Conservation (phyloP, 345 rosid species). For the Rubroshorea leprosula region DNA sequence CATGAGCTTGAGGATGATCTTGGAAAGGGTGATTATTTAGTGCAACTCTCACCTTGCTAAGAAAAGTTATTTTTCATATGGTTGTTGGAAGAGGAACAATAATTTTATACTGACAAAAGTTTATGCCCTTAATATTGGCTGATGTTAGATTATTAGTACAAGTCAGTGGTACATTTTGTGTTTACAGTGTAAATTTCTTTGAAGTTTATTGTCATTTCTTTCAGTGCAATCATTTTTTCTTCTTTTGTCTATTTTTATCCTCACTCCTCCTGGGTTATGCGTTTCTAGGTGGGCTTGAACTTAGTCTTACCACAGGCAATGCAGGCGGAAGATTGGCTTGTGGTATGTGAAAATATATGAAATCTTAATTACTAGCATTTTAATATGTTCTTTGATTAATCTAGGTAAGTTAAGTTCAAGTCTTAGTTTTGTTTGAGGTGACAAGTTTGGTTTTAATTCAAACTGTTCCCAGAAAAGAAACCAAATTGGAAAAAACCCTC, state of each 20-base stretch:
- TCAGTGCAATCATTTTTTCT: conserved; percentile 6
- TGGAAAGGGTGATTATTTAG: conserved; percentile 61
- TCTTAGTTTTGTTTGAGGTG: not conserved
- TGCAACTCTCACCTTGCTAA: not conserved
- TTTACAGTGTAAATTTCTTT: too few species aligned
- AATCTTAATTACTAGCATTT: not conserved
- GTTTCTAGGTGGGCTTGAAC: conserved; percentile 88
- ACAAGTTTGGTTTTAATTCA: not conserved
- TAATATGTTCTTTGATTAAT: not conserved
- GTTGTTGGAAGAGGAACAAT: too few species aligned
- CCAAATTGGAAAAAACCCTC: not conserved
- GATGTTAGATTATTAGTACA: not conserved
- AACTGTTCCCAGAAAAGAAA: not conserved
- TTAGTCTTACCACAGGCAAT: conserved; percentile 88
- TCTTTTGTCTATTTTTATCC: not conserved
- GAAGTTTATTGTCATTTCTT: too few species aligned
- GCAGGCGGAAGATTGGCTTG: conserved; percentile 99
- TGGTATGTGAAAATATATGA: conserved; percentile 45
- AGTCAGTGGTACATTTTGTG: not conserved
- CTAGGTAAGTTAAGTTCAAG: not conserved
- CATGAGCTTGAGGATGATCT: conserved; percentile 97
- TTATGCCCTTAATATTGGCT: not conserved
- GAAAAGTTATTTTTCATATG: too few species aligned
- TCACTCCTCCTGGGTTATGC: conserved; percentile 22
- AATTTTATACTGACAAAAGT: not conserved